phyloP scores from a whole-genome alignment of 1,139 yeast species.

The Scheffersomyces segobiensis region DNA sequence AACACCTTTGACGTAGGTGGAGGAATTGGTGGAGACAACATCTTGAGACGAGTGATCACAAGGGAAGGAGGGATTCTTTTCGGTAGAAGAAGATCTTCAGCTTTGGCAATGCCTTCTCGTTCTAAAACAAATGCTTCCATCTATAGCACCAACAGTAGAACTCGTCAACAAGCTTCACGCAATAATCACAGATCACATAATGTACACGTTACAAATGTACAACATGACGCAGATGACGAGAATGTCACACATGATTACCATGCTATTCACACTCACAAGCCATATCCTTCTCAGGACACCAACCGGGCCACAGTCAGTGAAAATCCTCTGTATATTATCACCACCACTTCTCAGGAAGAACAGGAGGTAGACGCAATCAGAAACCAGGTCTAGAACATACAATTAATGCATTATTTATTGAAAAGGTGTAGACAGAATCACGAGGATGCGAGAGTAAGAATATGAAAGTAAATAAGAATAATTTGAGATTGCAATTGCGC shows the following conservation, averaged over 20 bases:
- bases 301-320: not conserved
- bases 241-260: not conserved
- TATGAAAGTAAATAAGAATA: no score
- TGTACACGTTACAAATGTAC: not conserved
- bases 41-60: conserved; percentile 6
- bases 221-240: not conserved
- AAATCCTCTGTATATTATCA: not conserved
- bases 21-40: conserved; percentile 4
- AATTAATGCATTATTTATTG: not conserved
- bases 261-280: not conserved
- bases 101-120: not conserved
- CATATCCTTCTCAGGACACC: not conserved
- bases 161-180: not conserved
- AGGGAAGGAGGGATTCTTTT: conserved; percentile 1
- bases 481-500: no score
- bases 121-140: not conserved
- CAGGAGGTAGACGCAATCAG: not conserved
- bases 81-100: conserved; percentile 3
- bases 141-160: not conserved
- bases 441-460: no score
- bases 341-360: not conserved
- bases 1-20: conserved; percentile 8
- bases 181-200: not conserved
- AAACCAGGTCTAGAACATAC: not conserved
- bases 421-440: not conserved